Evolutionary conservation across 169 alveolate genomes (phyloP).

Genomic region (Eimeria brunetti): DNA sequence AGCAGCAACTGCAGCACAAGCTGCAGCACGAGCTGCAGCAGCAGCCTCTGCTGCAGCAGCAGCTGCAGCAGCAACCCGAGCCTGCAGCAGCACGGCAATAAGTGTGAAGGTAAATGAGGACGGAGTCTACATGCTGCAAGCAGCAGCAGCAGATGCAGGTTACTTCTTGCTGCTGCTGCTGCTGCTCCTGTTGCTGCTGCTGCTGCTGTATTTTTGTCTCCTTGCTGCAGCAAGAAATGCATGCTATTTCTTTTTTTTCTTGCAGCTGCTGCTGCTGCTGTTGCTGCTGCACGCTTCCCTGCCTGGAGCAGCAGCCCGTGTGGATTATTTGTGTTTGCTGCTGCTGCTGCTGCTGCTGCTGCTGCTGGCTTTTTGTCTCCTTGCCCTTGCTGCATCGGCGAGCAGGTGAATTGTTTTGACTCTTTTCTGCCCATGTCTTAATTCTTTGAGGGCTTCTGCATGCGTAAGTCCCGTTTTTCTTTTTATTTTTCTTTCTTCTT

Average conservation of each 20-base stretch:
- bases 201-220: not conserved
- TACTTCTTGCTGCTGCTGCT: slow-evolving; percentile 14
- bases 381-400: slow-evolving; percentile 65
- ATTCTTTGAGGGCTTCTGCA: slow-evolving; percentile 54
- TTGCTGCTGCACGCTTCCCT: not conserved
- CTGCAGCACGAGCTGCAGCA: too few relatives aligned
- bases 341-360: slow-evolving; percentile 44
- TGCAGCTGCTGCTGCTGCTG: too few relatives aligned
- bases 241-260: too few relatives aligned
- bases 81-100: too few relatives aligned
- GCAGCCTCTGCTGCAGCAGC: too few relatives aligned
- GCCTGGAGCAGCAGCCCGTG: too few relatives aligned
- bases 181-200: slow-evolving; percentile 29
- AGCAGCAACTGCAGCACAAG: too few relatives aligned
- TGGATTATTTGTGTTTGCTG: not conserved
- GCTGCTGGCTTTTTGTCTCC: not conserved
- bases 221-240: not conserved
- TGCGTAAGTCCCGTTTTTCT: slow-evolving; percentile 68
- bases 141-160: not conserved
- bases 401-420: slow-evolving; percentile 62
- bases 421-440: slow-evolving; percentile 46
- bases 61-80: too few relatives aligned
- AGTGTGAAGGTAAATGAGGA: too few relatives aligned
- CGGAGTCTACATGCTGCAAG: too few relatives aligned
- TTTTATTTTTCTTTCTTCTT: not conserved